phyloP scores from a whole-genome alignment of 2,329 filamentous ascomycete species.

The Arthrobotrys sphaeroides region DNA sequence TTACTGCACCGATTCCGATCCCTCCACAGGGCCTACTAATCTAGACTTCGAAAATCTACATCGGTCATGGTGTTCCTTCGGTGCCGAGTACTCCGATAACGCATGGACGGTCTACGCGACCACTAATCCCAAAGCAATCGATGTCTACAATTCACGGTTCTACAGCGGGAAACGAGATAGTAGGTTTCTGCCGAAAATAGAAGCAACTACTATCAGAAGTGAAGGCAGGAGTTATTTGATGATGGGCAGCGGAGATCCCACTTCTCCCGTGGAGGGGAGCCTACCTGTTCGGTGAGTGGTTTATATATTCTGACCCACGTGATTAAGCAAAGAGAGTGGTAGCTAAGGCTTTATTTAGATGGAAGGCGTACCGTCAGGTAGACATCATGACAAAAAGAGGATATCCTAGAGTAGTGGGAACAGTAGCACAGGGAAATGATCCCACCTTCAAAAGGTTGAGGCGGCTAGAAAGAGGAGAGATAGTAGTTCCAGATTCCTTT shows the following conservation, averaged over 20 bases:
- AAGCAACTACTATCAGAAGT: not conserved
- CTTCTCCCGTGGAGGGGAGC: not conserved
- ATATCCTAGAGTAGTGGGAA: not conserved
- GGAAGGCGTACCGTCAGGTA: conserved; percentile 33
- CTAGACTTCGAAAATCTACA: not conserved
- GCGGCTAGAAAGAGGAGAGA: not conserved
- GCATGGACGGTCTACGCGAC: conserved; percentile 18
- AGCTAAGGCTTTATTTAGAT: not conserved
- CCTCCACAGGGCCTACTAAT: not conserved
- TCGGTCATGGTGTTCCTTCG: conserved; percentile 27
- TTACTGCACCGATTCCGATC: conserved; percentile 10
- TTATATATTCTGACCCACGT: not conserved
- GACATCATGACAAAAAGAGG: not conserved
- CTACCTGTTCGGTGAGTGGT: not conserved
- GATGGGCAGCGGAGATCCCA: not conserved
- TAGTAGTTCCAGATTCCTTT: not conserved
- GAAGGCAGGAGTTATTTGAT: not conserved
- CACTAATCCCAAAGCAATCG: conserved; percentile 6
- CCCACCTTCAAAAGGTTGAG: conserved; percentile 10
- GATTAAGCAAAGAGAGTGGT: not conserved
- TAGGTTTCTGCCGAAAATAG: conserved; percentile 20
- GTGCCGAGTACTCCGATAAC: not conserved
- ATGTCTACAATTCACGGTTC: not conserved
- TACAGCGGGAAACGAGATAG: too few relatives aligned
- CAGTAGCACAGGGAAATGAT: conserved; percentile 1